Evolutionary conservation across 2,329 filamentous ascomycete species (phyloP), one percentile per base, ranked within the genome.

Genomic region (Fusarium fracticaudum): DNA sequence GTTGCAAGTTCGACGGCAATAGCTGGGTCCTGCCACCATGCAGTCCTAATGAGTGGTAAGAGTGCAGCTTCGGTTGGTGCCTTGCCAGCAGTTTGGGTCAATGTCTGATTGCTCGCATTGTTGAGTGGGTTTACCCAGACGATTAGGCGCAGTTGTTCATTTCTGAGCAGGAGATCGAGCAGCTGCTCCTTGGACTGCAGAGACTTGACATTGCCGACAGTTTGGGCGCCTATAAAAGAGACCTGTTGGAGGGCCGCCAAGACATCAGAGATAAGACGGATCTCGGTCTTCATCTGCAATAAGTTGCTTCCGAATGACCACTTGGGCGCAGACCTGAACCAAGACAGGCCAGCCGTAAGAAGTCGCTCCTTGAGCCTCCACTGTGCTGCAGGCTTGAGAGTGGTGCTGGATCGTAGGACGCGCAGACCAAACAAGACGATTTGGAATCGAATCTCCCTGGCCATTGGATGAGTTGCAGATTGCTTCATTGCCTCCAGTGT

Each of bases 291-390:
- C 59, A 98, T 87, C 80, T 99, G 96, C 22, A 99, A 85, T 55
- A 94, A 90, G 80, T 98, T 99, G 77, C 96, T 96, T 64, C 96
- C 96, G 82, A 96, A 98, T 0, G 96, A 97, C 96, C 96, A 99
- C 75, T 91, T 90, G 20, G 95, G 94, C 11, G 94, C 86, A 74
- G 91, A 90, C 44, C 88, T 90, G 83, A 99, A 99, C 97, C 97
- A 99, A 70, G 89, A 91, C 38, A 99, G 86, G 20, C 91, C 95
- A 37, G 94, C 95, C 11, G 94, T 95, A 43, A 99, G 83, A 59
- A 98, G 92, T 74, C 94, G 91, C 79, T 98, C 95, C 81, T 98
- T 98, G 43, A 98, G 86, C 67, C 92, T 91, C 91, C 93, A 96
- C 78, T 93, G 91, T 12, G 91, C 89, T 35, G 89, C 81, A 24